Evolutionary conservation across 306 rosid species (phyloP), one percentile per base, ranked within the genome.

Genomic region (Prosopis cineraria): DNA sequence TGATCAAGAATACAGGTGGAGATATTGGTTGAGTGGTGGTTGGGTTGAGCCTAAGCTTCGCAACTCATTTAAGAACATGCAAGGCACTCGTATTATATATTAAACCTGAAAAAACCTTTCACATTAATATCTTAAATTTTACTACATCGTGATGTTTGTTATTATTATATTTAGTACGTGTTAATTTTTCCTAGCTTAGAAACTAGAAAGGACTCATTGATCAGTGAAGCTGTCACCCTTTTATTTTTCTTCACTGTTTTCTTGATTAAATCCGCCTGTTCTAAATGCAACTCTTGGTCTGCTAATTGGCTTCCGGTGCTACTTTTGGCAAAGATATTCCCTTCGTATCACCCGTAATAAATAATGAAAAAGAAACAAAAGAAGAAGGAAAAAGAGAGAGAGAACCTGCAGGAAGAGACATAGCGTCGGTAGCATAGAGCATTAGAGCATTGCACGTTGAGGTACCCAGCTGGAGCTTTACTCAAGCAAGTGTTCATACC

Each of bases 21-120:
- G 45, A 36, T 76, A 63, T 68, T 75, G 72, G 67, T 77, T 70
- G 14, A 65, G 62, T 37, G 65, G 81, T 73, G 3, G 72, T 70
- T 69, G 76, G 3, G 72, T 70, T 69, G 76, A 81, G 68, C 12
- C 48, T 53, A 17, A 29, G 64, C 65, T 52, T 72, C n/a, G 70
- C 33, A 31, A 16, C 70, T 72, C 52, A 39, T 76, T 66, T 74
- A 71, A 63, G 72, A 79, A 72, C 22, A 60, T 39, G 75, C 29
- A 76, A 70, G 53, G 53, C 41, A 77, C 14, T 33, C 67, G 17
- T 24, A 56, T 56, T 25, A 56, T 27, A 56, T 56, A 24, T 25
- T 56, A 25, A 25, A 27, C 64, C 16, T 56, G 64, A 56, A 25
- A 55, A 10, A 55, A 10, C 2, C 16, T 1, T 56, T 24, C 34